phyloP scores from a whole-genome alignment of 495 filamentous ascomycete genomes.

The Daldinia caldariorum region DNA sequence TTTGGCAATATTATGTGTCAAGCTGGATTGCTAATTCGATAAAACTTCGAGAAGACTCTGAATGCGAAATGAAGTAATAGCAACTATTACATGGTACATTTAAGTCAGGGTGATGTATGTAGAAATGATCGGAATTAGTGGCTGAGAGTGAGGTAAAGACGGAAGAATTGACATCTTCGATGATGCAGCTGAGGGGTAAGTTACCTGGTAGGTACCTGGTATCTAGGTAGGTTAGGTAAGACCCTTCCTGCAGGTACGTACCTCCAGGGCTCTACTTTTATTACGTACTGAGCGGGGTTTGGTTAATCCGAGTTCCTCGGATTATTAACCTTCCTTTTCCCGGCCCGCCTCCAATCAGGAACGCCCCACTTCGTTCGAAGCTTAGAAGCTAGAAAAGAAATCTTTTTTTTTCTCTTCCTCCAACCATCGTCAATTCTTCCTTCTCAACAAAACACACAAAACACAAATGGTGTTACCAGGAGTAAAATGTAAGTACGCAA shows the following conservation, averaged over 20 bases:
- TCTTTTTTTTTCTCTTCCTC: slow-evolving; percentile 38
- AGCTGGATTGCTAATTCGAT: background rate
- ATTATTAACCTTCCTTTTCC: slow-evolving; percentile 30
- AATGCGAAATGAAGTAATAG: background rate
- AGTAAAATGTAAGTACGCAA: slow-evolving; percentile 39
- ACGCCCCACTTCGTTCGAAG: slow-evolving; percentile 32
- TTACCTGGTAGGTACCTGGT: too few relatives aligned
- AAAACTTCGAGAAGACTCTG: background rate
- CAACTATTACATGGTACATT: background rate
- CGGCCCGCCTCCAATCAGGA: slow-evolving; percentile 9
- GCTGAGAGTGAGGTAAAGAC: slow-evolving; percentile 22
- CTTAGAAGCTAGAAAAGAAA: slow-evolving; percentile 35
- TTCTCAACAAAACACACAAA: slow-evolving; percentile 3
- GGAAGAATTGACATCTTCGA: slow-evolving; percentile 31
- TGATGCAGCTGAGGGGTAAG: slow-evolving; percentile 41
- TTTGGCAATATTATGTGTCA: too few relatives aligned
- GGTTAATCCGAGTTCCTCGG: slow-evolving; percentile 5
- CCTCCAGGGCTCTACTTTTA: background rate
- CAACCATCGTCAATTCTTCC: slow-evolving; percentile 8
- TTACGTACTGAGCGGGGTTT: slow-evolving; percentile 2
- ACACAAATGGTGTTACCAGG: slow-evolving; percentile 3
- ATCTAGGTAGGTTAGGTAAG: too few relatives aligned
- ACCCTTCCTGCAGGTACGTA: too few relatives aligned
- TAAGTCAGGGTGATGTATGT: background rate
- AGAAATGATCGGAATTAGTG: slow-evolving; percentile 23